Base-by-base conservation (phyloP, 106 monocot species). In the Phalaenopsis equestris region DNA sequence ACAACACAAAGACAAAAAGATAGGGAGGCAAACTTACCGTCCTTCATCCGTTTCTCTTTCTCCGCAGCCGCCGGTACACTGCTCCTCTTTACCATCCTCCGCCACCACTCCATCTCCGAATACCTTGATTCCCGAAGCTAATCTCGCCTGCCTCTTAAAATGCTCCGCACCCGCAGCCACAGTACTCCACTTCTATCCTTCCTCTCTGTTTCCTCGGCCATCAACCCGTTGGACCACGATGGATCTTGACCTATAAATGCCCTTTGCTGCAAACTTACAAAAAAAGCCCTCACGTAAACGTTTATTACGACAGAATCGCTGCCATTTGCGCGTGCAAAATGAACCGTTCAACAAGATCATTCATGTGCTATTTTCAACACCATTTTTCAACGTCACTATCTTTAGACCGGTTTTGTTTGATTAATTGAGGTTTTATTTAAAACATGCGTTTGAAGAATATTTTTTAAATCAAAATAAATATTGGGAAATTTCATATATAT, bases 41-140 rank as follows among this genome's bases (percentile, higher is more conserved):
- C 75, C 16, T 46, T 23, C 21, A 5, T 75, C 9, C 47, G 48
- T 39, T 75, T 75, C 47, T 48, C 75, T 75, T 48, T 48, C 9
- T 45, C 75, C 7, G 75, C n/a, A n/a, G n/a, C 23, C 8, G 23
- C 75, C 11, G 47, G 21, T 15, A 48, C 47, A 48, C 47, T 43
- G 23, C 4, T n/a, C 23, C 16, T 75, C 48, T 48, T 48, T 3
- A 75, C 24, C 46, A 48, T 75, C 75, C 75, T 75, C 48, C 75
- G 75, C 75, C 43, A 75, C 75, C 75, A 75, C 21, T 48, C 45
- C 75, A 45, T 47, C 47, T 52, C 73, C 75, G 47, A 11, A 75
- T 21, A 18, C 47, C 75, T 18, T 4, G 73, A 73, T 6, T 73
- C 42, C 12, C 3, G 42, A 42, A 73, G 2, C 5, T 9, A 73